Conservation (phyloP, 2,329 filamentous ascomycete species). For the Pestalotiopsis sp. region DNA sequence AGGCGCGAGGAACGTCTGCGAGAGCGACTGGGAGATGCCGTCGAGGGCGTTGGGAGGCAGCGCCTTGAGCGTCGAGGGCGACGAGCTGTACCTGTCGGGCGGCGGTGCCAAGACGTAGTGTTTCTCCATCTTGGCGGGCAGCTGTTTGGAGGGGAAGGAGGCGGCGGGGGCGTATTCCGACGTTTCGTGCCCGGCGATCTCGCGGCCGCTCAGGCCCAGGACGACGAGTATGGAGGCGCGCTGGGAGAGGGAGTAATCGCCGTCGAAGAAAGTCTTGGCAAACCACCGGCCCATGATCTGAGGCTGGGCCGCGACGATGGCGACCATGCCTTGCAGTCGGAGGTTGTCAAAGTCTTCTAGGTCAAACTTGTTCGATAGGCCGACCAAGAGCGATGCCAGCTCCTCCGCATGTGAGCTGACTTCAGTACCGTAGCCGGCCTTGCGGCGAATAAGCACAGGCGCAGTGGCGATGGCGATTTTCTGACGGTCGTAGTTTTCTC, state of each 20-base stretch:
- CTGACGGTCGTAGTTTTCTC: constrained; percentile 83
- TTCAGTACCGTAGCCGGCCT: constrained; percentile 86
- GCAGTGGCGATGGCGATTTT: constrained; percentile 78
- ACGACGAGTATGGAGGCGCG: constrained; percentile 80
- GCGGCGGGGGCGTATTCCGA: constrained; percentile 52
- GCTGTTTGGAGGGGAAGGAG: constrained; percentile 78
- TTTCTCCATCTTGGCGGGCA: constrained; percentile 74
- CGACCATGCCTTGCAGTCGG: constrained; percentile 79
- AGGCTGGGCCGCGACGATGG: constrained; percentile 77
- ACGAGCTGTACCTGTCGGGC: constrained; percentile 21
- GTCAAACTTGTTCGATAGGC: constrained; percentile 84
- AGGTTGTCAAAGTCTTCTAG: constrained; percentile 77
- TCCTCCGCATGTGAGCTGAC: constrained; percentile 83
- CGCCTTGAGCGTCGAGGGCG: constrained; percentile 47
- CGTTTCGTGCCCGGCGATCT: constrained; percentile 77
- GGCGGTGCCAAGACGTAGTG: constrained; percentile 58
- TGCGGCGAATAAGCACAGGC: constrained; percentile 80
- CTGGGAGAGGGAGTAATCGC: constrained; percentile 87
- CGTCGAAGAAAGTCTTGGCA: constrained; percentile 82
- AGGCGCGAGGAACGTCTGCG: constrained; percentile 75
- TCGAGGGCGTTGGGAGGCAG: constrained; percentile 65
- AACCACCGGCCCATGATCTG: constrained; percentile 82
- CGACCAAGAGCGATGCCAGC: constrained; percentile 74
- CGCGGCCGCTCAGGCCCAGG: constrained; percentile 79
- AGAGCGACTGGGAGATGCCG: constrained; percentile 67